These are phyloP conservation scores for Wolfiporia cocos DNA, from an alignment of 1,284 basidiomycete genomes.

Conservation along the genomic window DNA sequence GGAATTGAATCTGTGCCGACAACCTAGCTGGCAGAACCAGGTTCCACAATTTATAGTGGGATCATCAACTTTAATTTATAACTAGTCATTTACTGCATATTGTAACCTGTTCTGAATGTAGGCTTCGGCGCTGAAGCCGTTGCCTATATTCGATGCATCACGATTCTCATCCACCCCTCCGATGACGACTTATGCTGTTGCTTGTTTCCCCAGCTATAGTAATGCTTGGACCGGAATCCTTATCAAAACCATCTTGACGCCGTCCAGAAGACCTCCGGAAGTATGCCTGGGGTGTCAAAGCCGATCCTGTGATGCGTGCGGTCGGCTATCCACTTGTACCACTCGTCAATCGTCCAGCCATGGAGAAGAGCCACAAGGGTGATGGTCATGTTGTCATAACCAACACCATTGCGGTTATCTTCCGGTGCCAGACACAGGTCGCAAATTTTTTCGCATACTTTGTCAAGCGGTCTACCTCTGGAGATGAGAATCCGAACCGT, in stretches of 20 bases:
- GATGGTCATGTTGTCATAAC: conserved; percentile 99
- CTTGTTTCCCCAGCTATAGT: conserved; percentile 37
- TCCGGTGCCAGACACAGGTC: conserved; percentile 94
- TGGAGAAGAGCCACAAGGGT: conserved; percentile 86
- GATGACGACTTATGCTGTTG: too few species aligned
- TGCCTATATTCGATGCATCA: background rate
- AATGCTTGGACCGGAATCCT: conserved; percentile 47
- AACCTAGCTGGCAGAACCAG: too few species aligned
- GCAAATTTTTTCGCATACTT: conserved; percentile 89
- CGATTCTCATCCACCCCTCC: too few species aligned
- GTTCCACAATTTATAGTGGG: too few species aligned
- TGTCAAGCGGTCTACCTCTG: conserved; percentile 71
- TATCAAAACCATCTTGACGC: conserved; percentile 52
- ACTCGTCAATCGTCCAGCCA: conserved; percentile 86
- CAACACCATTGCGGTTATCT: conserved; percentile 89
- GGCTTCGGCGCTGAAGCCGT: conserved; percentile 18
- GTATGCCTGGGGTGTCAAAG: conserved; percentile 61
- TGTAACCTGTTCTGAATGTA: conserved; percentile 42
- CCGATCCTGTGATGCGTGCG: conserved; percentile 75
- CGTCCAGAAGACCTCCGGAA: conserved; percentile 69
- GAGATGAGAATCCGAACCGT: conserved; percentile 82
- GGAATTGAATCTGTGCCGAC: too few species aligned
- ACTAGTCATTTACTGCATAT: too few species aligned
- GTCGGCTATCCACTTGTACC: conserved; percentile 89
- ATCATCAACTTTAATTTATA: too few species aligned